A percentile compares a stretch with the other conserved stretches of the same genome.
These are phyloP conservation scores for Fraxinus sp. DNA, from an alignment of 305 asterid genomes.

Conservation along the genomic window DNA sequence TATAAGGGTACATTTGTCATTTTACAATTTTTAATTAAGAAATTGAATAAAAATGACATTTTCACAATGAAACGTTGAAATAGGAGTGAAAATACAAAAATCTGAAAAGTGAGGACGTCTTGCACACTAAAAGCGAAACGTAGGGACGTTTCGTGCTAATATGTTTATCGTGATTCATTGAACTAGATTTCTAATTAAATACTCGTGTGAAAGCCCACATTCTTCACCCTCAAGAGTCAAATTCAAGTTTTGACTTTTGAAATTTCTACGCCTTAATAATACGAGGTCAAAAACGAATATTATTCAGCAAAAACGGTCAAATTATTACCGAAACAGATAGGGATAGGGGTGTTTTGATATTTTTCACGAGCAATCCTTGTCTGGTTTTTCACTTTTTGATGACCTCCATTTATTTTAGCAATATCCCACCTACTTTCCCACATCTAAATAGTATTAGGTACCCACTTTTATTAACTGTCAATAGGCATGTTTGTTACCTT, in stretches of 20 bases:
- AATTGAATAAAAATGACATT: too few relatives aligned
- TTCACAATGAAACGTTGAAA: too few relatives aligned
- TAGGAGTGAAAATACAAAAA: too few relatives aligned
- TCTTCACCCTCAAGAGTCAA: neutral
- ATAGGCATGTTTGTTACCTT: neutral
- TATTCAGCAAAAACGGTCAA: neutral
- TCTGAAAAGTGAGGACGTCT: too few relatives aligned
- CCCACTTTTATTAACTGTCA: neutral
- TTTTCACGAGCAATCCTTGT: slow-evolving; percentile 24
- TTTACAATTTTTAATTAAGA: too few relatives aligned
- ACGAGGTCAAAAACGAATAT: neutral
- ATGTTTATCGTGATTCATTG: slow-evolving; percentile 1
- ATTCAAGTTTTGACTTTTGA: slow-evolving; percentile 24
- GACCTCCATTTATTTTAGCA: neutral
- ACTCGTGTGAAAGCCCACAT: neutral
- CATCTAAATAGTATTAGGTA: neutral
- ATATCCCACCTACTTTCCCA: neutral
- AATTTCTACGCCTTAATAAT: neutral
- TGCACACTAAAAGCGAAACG: too few relatives aligned
- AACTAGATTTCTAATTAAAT: neutral
- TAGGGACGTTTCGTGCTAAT: too few relatives aligned
- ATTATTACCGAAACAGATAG: neutral
- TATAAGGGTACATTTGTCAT: too few relatives aligned
- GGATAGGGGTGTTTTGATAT: neutral
- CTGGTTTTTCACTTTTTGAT: neutral